These are phyloP conservation scores for Ustilago loliicola DNA, from an alignment of 1,284 basidiomycete species.

Conservation along the genomic window DNA sequence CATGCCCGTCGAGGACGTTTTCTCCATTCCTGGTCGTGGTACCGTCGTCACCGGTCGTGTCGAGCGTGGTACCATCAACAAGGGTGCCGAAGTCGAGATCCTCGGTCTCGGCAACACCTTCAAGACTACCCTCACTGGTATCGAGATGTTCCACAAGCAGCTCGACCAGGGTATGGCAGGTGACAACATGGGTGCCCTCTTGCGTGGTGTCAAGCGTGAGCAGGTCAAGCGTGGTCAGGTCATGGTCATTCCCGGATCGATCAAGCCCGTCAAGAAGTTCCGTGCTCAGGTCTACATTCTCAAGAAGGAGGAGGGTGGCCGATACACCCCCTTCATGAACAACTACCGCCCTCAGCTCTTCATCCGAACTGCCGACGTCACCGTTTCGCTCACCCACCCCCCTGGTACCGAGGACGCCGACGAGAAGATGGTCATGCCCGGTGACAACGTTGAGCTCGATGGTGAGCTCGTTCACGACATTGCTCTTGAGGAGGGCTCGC, in stretches of 20 bases:
- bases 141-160: slow-evolving; percentile 99
- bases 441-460: slow-evolving; percentile 96
- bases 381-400: slow-evolving; percentile 87
- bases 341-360: slow-evolving; percentile 98
- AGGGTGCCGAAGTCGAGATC: slow-evolving; percentile 94
- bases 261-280: slow-evolving; percentile 95
- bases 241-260: slow-evolving; percentile 88
- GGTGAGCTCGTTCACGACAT: slow-evolving; percentile 88
- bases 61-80: slow-evolving; percentile 91
- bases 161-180: slow-evolving; percentile 97
- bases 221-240: slow-evolving; percentile 95
- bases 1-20: slow-evolving; percentile 96
- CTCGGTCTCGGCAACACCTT: slow-evolving; percentile 85
- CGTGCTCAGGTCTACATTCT: slow-evolving; percentile 73
- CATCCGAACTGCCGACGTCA: slow-evolving; percentile 95
- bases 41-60: slow-evolving; percentile 98
- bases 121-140: slow-evolving; percentile 96
- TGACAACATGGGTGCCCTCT: slow-evolving; percentile 98
- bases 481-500: slow-evolving; percentile 89
- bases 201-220: slow-evolving; percentile 97
- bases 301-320: slow-evolving; percentile 98
- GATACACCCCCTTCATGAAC: slow-evolving; percentile 96
- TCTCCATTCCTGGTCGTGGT: slow-evolving; percentile 97
- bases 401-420: slow-evolving; percentile 75
- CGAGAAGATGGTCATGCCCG: slow-evolving; percentile 88